phyloP scores from a whole-genome alignment of 2,329 filamentous ascomycete species.

The Aspergillus chevalieri region DNA sequence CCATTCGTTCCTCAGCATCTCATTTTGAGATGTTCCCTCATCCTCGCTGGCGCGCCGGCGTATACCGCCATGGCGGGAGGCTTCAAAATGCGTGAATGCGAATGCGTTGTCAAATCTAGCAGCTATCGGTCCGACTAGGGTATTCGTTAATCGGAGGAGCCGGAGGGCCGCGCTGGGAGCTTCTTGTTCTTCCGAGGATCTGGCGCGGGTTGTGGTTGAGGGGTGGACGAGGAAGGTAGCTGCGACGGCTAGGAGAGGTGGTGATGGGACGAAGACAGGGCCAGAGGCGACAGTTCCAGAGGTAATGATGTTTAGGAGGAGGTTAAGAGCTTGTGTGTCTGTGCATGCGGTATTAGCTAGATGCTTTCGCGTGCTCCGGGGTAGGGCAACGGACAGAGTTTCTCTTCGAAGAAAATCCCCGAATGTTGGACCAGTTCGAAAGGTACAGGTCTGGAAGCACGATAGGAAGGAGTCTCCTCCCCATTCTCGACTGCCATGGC shows the following conservation, averaged over 20 bases:
- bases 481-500: slow-evolving; percentile 16
- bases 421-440: slow-evolving; percentile 61
- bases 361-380: slow-evolving; percentile 2
- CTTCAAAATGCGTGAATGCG: slow-evolving; percentile 49
- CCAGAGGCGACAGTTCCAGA: slow-evolving; percentile 31
- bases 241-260: slow-evolving; percentile 69
- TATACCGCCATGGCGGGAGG: slow-evolving; percentile 26
- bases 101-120: slow-evolving; percentile 68
- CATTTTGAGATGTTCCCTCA: slow-evolving; percentile 16
- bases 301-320: slow-evolving; percentile 48
- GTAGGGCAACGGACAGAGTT: slow-evolving; percentile 51
- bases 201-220: slow-evolving; percentile 65
- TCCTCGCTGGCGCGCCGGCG: slow-evolving; percentile 21
- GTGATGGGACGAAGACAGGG: slow-evolving; percentile 60
- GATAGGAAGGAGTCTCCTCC: slow-evolving; percentile 37
- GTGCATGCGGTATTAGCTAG: slow-evolving; percentile 6
- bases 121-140: slow-evolving; percentile 62
- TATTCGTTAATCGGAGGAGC: slow-evolving; percentile 63
- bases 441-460: slow-evolving; percentile 51
- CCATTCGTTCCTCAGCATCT: slow-evolving; percentile 34
- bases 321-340: slow-evolving; percentile 55
- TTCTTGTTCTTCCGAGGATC: slow-evolving; percentile 54
- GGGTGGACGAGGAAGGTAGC: slow-evolving; percentile 79
- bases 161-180: slow-evolving; percentile 61
- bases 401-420: slow-evolving; percentile 69